Base-by-base conservation (phyloP, 345 rosid genomes). In the Abelmoschus esculentus region DNA sequence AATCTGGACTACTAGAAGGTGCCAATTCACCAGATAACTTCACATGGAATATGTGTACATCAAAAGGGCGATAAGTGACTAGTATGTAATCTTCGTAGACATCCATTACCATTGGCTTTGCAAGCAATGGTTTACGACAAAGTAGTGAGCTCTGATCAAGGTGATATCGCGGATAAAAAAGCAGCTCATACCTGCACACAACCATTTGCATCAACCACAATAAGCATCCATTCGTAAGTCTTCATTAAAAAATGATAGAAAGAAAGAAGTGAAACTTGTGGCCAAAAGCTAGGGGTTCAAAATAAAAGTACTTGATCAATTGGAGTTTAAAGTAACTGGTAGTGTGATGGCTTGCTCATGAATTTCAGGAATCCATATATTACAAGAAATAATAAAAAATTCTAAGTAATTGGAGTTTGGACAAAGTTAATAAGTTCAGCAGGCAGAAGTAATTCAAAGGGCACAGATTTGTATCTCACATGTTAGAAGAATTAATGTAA, bases 91-190 rank as follows among this genome's bases (percentile, higher is more conserved):
- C 87, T 77, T 85, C 86, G 74, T 91, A 91, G 54, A 82, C 96
- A 85, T 95, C 99, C 96, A 95, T 95, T 83, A 90, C 99, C 89
- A 90, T 82, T 74, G 99, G 99, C 73, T 88, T 87, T 61, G 90
- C 87, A 79, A 90, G 90, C 80, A 95, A 81, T 69, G 86, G 79
- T 80, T 91, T 95, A 69, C 96, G 92, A 81, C 86, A 88, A 56
- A 95, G 96, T 63, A 91, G 75, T 36, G 99, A 90, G 80, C 93
- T 91, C 81, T 88, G 93, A 76, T 91, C 99, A 61, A 95, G 96
- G 73, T 95, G 98, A 81, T 95, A 88, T 78, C 98, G 84, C 74
- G 99, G 99, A 72, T 95, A 95, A 77, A 95, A 91, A 40, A 95
- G 96, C 77, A 95, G 82, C 71, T 95, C 99, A 74, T 95, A 90